Evolutionary conservation across 1,284 basidiomycete species (phyloP).

Genomic region (Rhodotorula sp.): DNA sequence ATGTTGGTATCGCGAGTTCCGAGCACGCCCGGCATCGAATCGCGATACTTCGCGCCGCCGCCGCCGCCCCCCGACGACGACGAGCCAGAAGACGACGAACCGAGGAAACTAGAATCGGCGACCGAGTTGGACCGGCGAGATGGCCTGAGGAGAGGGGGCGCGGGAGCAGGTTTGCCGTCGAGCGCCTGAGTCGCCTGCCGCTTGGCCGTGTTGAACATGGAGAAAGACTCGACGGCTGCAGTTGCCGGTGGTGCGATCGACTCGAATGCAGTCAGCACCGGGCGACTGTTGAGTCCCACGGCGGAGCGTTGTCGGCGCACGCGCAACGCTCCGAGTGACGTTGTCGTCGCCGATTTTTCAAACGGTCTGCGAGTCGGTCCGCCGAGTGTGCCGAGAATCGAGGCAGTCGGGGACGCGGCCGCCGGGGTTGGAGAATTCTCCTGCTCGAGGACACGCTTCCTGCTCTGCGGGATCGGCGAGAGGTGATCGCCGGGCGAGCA

Average conservation of each 20-base stretch:
- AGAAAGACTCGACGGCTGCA: not conserved
- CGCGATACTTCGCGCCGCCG: not conserved
- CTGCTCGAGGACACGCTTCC: conserved; percentile 39
- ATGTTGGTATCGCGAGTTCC: conserved; percentile 15
- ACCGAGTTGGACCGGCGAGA: conserved; percentile 36
- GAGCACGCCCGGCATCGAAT: not conserved
- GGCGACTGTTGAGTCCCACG: conserved; percentile 17
- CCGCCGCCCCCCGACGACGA: not conserved
- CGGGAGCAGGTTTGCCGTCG: conserved; percentile 31
- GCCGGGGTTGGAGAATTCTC: conserved; percentile 35
- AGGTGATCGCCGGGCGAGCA: conserved; percentile 15
- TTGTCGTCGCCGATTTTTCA: conserved; percentile 29
- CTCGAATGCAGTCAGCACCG: conserved; percentile 10
- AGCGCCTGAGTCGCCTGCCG: conserved; percentile 32
- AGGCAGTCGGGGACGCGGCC: conserved; percentile 14
- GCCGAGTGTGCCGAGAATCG: conserved; percentile 1
- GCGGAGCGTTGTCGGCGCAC: conserved; percentile 22
- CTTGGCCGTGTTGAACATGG: conserved; percentile 33
- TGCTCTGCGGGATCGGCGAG: conserved; percentile 35
- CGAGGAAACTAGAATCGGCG: conserved; percentile 25
- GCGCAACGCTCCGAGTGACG: conserved; percentile 7
- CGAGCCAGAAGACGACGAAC: not conserved
- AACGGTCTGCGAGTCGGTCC: conserved; percentile 20
- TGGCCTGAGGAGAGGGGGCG: not conserved
- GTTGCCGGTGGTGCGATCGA: not conserved